phyloP scores from a whole-genome alignment of 495 filamentous ascomycete species.

The Trichoderma virens region DNA sequence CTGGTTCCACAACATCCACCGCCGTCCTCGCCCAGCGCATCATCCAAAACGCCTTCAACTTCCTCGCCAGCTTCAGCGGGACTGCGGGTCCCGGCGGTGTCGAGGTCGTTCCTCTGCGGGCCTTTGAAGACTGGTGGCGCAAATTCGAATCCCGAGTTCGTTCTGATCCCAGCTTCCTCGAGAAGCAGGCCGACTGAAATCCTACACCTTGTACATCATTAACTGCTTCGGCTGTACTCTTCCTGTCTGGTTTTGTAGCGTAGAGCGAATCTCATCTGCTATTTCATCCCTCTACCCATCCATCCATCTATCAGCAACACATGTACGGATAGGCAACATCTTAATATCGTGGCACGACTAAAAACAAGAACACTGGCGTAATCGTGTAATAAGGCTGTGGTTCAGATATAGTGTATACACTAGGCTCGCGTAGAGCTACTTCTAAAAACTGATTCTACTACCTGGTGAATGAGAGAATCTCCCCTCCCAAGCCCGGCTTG shows the following conservation, averaged over 20 bases:
- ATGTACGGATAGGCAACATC: neutral
- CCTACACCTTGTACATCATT: neutral
- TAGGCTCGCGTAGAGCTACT: neutral
- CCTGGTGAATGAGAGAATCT: neutral
- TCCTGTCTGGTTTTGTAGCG: neutral
- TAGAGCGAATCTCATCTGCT: neutral
- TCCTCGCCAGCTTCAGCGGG: constrained; percentile 77
- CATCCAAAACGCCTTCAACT: constrained; percentile 96
- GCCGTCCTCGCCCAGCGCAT: constrained; percentile 83
- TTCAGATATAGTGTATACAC: neutral
- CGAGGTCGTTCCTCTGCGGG: constrained; percentile 82
- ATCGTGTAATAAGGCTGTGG: neutral
- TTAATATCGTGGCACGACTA: neutral
- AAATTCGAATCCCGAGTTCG: constrained; percentile 91
- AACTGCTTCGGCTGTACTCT: neutral
- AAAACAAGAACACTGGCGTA: neutral
- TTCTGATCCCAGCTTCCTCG: constrained; percentile 81
- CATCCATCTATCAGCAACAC: neutral
- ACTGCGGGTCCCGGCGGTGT: constrained; percentile 43
- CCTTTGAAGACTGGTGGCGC: constrained; percentile 93
- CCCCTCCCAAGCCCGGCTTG: neutral
- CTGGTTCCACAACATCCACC: constrained; percentile 37
- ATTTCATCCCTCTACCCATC: neutral
- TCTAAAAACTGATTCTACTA: too few species aligned
- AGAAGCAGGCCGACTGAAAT: constrained; percentile 58